phyloP scores from a whole-genome alignment of 441 rosid genomes.

The Oxalis stricta region DNA sequence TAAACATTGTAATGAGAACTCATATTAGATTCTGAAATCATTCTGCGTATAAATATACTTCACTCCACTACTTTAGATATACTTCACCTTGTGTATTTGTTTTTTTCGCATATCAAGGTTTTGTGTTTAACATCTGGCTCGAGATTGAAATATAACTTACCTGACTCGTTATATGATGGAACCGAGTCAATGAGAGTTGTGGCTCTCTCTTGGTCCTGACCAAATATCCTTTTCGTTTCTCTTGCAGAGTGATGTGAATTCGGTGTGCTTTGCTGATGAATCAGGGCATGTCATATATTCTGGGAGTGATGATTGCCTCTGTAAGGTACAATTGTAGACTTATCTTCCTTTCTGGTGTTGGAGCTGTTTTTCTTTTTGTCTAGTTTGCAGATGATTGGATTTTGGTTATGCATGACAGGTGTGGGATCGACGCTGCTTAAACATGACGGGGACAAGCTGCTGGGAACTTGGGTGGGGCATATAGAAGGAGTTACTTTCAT shows the following conservation, averaged over 20 bases:
- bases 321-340: conserved; percentile 30
- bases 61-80: too few relatives aligned
- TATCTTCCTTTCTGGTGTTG: not conserved
- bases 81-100: too few relatives aligned
- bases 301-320: conserved; percentile 48
- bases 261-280: conserved; percentile 69
- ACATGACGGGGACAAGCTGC: conserved; percentile 30
- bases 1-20: too few relatives aligned
- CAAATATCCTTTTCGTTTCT: conserved; percentile 2
- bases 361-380: not conserved
- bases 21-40: too few relatives aligned
- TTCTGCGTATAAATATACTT: too few relatives aligned
- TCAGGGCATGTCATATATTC: conserved; percentile 49
- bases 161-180: too few relatives aligned
- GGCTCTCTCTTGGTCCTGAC: not conserved
- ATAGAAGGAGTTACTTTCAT: conserved; percentile 51
- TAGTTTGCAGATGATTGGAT: not conserved
- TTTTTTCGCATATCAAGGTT: not conserved
- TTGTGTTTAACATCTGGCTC: not conserved
- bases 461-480: conserved; percentile 54
- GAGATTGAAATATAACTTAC: too few relatives aligned
- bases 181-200: too few relatives aligned
- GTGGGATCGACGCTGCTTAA: conserved; percentile 59
- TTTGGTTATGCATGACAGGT: conserved; percentile 28
- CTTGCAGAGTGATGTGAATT: conserved; percentile 54